These are phyloP conservation scores for Claviceps capensis DNA, from an alignment of 2,329 filamentous ascomycete genomes.

Conservation along the genomic window DNA sequence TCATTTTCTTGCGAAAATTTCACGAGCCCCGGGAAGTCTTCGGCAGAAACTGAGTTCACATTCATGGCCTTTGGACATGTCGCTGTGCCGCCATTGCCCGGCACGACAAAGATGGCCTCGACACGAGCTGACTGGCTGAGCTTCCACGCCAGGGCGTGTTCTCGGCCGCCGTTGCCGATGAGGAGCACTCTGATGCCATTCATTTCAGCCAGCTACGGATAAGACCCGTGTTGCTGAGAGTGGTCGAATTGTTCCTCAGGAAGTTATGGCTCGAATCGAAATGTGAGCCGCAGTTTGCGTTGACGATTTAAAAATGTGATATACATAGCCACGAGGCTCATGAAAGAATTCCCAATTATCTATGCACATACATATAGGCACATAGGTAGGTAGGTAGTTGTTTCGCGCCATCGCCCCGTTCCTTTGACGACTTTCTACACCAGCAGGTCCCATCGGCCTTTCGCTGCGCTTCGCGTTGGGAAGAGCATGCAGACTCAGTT, in stretches of 20 bases:
- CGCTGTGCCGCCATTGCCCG: conserved; percentile 81
- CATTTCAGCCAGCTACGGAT: conserved; percentile 9
- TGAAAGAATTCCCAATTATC: too few species aligned
- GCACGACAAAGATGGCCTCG: conserved; percentile 56
- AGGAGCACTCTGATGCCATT: conserved; percentile 57
- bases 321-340: too few species aligned
- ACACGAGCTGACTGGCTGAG: conserved; percentile 73
- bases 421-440: too few species aligned
- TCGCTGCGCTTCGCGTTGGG: too few species aligned
- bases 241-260: too few species aligned
- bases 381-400: too few species aligned
- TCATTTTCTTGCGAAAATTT: conserved; percentile 57
- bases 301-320: background rate
- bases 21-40: conserved; percentile 69
- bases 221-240: background rate
- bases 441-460: too few species aligned
- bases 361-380: too few species aligned
- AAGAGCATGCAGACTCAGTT: too few species aligned
- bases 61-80: conserved; percentile 60
- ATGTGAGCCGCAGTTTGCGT: background rate
- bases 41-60: conserved; percentile 50
- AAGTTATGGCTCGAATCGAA: background rate
- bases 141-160: conserved; percentile 93
- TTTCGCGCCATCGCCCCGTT: too few species aligned
- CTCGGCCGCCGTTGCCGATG: conserved; percentile 84